These are phyloP conservation scores for Chlorella variabilis DNA, from an alignment of 163 green algal genomes.

Conservation along the genomic window DNA sequence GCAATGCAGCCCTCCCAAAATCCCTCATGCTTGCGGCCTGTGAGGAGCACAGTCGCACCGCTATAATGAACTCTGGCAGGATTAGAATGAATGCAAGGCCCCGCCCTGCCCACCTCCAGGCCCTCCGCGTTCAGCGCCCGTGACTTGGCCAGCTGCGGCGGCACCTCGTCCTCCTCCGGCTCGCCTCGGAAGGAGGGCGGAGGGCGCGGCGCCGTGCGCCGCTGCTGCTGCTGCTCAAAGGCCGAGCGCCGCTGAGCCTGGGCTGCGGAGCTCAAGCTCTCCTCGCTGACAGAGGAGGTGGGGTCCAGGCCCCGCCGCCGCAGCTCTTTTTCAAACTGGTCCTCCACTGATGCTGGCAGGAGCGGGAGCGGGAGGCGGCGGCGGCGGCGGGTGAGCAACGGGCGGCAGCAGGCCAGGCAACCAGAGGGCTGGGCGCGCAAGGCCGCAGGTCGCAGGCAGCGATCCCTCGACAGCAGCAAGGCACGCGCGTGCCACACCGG, in stretches of 20 bases:
- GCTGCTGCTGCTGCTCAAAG: conserved; percentile 24
- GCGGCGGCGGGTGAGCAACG: background rate
- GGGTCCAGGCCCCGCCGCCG: conserved; percentile 24
- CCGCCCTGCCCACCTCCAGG: conserved; percentile 53
- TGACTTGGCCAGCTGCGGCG: conserved; percentile 49
- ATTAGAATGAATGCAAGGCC: too few relatives aligned
- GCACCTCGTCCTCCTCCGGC: background rate
- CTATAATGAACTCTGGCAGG: too few relatives aligned
- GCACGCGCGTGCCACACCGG: too few relatives aligned
- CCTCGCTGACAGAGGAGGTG: background rate
- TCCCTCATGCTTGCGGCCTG: too few relatives aligned
- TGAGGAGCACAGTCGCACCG: too few relatives aligned
- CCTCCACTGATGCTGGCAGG: conserved; percentile 13
- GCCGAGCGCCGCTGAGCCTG: background rate
- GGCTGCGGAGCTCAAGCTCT: background rate
- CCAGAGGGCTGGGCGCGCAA: too few relatives aligned
- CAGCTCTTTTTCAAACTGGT: conserved; percentile 26
- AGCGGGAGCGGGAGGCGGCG: background rate
- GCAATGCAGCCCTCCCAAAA: too few relatives aligned
- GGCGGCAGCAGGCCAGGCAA: background rate
- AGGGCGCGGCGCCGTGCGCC: background rate
- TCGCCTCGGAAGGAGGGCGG: conserved; percentile 3
- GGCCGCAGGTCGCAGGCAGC: too few relatives aligned
- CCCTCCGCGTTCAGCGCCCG: conserved; percentile 57
- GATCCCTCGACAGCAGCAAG: too few relatives aligned